Conservation (phyloP, 257 asterid species). For the Plectranthus barbatus region DNA sequence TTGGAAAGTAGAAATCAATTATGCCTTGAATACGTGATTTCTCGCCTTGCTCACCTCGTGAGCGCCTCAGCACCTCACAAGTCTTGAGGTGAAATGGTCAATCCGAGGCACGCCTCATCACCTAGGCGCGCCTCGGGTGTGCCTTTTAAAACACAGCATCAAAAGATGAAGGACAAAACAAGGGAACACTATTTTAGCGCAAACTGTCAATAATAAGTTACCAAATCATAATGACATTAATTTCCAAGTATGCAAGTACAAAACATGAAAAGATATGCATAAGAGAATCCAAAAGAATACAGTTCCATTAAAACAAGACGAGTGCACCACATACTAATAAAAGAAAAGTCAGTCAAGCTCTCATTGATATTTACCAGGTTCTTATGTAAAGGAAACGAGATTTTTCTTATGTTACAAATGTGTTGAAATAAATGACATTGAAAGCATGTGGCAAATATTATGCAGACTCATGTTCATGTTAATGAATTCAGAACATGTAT, state of each 20-base stretch:
- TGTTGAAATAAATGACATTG: neutral
- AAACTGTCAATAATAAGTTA: neutral
- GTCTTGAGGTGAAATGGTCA: too few species aligned
- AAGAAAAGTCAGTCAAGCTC: neutral
- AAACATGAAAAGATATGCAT: neutral
- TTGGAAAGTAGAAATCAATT: too few species aligned
- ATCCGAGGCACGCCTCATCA: too few species aligned
- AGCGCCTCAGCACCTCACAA: too few species aligned
- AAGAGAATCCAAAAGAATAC: neutral
- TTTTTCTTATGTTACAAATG: neutral
- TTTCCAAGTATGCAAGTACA: too few species aligned
- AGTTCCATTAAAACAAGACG: neutral
- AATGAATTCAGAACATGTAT: neutral
- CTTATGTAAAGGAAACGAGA: neutral
- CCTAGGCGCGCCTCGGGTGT: too few species aligned
- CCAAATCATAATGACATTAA: too few species aligned
- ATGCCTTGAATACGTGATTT: too few species aligned
- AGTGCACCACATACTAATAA: neutral
- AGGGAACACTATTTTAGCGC: neutral
- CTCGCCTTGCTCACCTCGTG: too few species aligned
- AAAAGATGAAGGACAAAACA: neutral
- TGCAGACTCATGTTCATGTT: neutral
- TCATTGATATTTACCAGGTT: neutral
- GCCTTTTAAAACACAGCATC: too few species aligned
- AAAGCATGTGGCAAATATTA: neutral